Evolutionary conservation across 1,139 yeast genomes (phyloP), one percentile per base, ranked within the genome.

Genomic region (Diutina pseudorugosa): DNA sequence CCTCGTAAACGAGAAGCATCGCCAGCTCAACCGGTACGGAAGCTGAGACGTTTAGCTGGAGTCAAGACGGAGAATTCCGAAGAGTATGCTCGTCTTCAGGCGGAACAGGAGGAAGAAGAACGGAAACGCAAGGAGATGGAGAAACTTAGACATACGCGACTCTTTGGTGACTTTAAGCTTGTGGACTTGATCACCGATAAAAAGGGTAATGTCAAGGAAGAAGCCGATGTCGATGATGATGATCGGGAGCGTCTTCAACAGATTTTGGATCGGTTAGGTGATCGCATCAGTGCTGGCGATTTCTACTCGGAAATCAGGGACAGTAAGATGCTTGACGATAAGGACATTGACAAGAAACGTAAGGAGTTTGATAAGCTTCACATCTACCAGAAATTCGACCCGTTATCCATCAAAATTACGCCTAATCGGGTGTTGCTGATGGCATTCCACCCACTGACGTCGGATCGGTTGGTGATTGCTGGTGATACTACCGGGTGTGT

Each of bases 401-500:
- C 95, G 0, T 76, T 82, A 58, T 88, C 85, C 54, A 76, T 89
- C 55, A 85, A 83, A 60, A 67, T 91, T 12, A 80, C 90, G 0
- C 79, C 79, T 42, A 85, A 84, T 53, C 72, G 98, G 55, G 82
- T 91, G 62, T 81, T 91, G 0, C 72, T 88, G 2, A 75, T 89
- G 53, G 73, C 75, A 48, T 84, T 88, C 64, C 97, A 91, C 0
- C 49, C 49, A 9, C 68, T 86, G 0, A 66, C 65, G 1, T 75
- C 74, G 0, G 81, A 82, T 58, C 73, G 86, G 57, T 63, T 93
- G 3, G 74, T 89, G 2, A 65, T 87, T 47, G 97, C 91, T 0
- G 98, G 97, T 51, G 98, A 93, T 66, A 87, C 90, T 20, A 70
- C 72, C 18, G 98, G 98, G 6, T 78, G 82, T 57, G 67, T 90